These are phyloP conservation scores for Draba incana DNA, from an alignment of 345 rosid genomes.

Conservation along the genomic window DNA sequence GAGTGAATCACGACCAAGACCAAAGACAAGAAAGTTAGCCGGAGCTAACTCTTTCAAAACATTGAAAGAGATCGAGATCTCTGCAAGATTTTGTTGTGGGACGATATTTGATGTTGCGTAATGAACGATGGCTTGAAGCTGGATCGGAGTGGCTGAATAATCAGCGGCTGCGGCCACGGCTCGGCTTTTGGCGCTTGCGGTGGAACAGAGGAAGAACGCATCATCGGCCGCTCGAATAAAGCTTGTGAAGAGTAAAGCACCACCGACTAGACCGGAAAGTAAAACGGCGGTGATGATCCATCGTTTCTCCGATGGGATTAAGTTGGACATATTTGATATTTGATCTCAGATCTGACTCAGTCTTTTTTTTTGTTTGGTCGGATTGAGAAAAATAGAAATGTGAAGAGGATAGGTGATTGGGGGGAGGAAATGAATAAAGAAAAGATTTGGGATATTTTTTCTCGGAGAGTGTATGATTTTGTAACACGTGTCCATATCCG, in stretches of 20 bases:
- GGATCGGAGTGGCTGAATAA: conserved; percentile 49
- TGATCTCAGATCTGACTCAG: conserved; percentile 34
- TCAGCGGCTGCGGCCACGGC: conserved; percentile 31
- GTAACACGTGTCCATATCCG: conserved; percentile 36
- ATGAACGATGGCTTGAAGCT: conserved; percentile 62
- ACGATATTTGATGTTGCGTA: conserved; percentile 56
- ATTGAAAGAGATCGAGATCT: conserved; percentile 52
- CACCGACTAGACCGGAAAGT: conserved; percentile 42
- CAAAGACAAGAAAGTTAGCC: conserved; percentile 66
- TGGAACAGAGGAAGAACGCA: conserved; percentile 44
- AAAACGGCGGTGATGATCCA: conserved; percentile 39
- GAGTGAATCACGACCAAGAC: conserved; percentile 64
- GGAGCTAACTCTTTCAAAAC: conserved; percentile 49
- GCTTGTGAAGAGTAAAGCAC: conserved; percentile 42
- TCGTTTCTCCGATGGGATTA: conserved; percentile 45
- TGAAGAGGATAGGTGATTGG: conserved; percentile 21
- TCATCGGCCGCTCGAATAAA: conserved; percentile 40
- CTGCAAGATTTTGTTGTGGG: conserved; percentile 58
- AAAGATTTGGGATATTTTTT: conserved; percentile 28
- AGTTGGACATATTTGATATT: conserved; percentile 21
- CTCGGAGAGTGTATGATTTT: not conserved
- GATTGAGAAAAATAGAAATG: conserved; percentile 25
- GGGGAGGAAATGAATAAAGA: conserved; percentile 9
- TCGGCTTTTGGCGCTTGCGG: conserved; percentile 39
- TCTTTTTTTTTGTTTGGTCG: not conserved